Conservation (phyloP, 2,329 filamentous ascomycete genomes). For the Nigrospora oryzae region DNA sequence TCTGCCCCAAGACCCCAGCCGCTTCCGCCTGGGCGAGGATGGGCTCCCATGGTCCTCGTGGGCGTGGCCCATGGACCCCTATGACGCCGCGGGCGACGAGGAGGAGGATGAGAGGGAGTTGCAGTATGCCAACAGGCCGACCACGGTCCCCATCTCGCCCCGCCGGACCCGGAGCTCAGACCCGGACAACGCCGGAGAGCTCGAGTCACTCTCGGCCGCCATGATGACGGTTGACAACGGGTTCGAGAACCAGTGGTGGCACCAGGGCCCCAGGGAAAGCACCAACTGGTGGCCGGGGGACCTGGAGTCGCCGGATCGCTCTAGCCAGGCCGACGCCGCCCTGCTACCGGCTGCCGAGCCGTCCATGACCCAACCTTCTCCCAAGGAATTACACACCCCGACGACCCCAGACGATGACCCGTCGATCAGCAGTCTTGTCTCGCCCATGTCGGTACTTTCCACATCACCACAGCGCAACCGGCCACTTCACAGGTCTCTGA, state of each 20-base stretch:
- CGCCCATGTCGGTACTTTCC: background rate
- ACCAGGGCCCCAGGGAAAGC: conserved; percentile 31
- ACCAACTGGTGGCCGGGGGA: conserved; percentile 11
- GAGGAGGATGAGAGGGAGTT: conserved; percentile 8
- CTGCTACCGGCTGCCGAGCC: conserved; percentile 14
- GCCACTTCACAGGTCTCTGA: background rate
- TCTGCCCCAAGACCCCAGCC: conserved; percentile 28
- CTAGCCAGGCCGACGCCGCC: conserved; percentile 14
- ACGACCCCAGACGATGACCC: background rate
- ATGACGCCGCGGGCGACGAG: conserved; percentile 16
- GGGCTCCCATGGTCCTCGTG: conserved; percentile 36
- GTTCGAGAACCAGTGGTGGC: conserved; percentile 51
- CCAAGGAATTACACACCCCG: conserved; percentile 4
- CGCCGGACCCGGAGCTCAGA: conserved; percentile 19
- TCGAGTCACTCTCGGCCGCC: conserved; percentile 40
- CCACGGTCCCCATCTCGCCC: conserved; percentile 12
- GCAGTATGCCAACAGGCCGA: conserved; percentile 13
- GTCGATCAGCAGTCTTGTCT: background rate
- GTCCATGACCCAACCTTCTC: conserved; percentile 8
- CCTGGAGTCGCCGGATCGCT: conserved; percentile 10
- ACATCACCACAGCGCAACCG: background rate
- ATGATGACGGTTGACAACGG: conserved; percentile 51
- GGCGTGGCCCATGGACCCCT: conserved; percentile 22
- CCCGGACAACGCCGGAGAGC: conserved; percentile 26
- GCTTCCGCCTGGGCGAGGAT: conserved; percentile 37